phyloP scores from a whole-genome alignment of 1,284 basidiomycete genomes.

The Ustilago nuda region DNA sequence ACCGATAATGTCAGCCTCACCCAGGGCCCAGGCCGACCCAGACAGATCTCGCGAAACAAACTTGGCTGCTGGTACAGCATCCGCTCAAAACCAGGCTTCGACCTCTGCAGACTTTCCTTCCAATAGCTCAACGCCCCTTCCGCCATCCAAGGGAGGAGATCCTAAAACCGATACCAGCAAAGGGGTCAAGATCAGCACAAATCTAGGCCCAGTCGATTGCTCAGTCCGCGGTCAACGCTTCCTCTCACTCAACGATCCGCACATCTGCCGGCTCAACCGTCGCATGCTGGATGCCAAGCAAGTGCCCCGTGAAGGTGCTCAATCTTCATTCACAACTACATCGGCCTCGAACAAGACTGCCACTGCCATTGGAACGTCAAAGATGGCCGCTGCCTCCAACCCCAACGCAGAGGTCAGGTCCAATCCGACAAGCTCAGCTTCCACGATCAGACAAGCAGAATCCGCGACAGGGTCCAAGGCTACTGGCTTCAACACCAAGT shows the following conservation, averaged over 20 bases:
- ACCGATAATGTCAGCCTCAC: conserved; percentile 30
- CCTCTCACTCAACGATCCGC: conserved; percentile 43
- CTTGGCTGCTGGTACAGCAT: not conserved
- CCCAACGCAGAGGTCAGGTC: conserved; percentile 9
- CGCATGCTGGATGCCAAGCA: conserved; percentile 47
- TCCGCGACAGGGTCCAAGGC: not conserved
- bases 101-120: not conserved
- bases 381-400: not conserved
- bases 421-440: conserved; percentile 3
- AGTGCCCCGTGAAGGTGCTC: conserved; percentile 14
- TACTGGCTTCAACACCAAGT: not conserved
- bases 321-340: not conserved
- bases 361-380: not conserved
- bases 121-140: not conserved
- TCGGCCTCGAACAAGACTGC: conserved; percentile 8
- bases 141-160: conserved; percentile 11
- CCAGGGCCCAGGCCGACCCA: conserved; percentile 9
- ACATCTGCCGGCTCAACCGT: conserved; percentile 45
- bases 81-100: not conserved
- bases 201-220: conserved; percentile 18
- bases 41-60: conserved; percentile 14
- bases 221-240: conserved; percentile 52
- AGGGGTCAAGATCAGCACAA: not conserved
- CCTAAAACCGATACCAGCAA: conserved; percentile 10
- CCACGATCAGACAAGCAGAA: conserved; percentile 8